Base-by-base conservation (phyloP, 805 yeast genomes). In the Candida endomychidarum region DNA sequence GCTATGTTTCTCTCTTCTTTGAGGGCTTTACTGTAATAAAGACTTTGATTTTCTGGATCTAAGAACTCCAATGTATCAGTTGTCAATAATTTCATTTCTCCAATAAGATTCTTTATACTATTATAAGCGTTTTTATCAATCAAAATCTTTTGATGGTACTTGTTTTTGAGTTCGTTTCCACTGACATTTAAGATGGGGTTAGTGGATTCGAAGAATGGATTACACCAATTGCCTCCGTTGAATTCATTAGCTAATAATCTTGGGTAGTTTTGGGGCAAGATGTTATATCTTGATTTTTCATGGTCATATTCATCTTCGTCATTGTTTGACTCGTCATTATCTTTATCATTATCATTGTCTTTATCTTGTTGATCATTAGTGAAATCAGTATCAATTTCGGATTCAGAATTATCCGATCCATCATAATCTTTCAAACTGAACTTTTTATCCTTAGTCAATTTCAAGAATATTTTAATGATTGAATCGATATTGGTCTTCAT, bases 201-300 rank as follows among this genome's bases (percentile, higher is more conserved):
- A 24, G 51, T 49, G 34, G 67, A 52, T 31, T 69, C 56, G 48
- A 78, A 75, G 48, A 82, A 81, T 18, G 86, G 86, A 51, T 83
- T 83, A 34, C 77, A 74, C 83, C 89, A 84, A 45, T 81, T 80
- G n/a, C 90, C 91, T 12, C 89, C 91, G 49, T 80, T 80, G 56
- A 80, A 84, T 40, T 75, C 78, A 20, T 80, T 79, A 29, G 74
- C 69, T 14, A 85, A 60, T 51, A 84, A 81, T 43, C 93, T 68
- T 7, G 93, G 89, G 47, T 80, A 77, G 2, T 81, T 63, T 54
- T 83, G 83, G 0, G 91, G 93, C 24, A 82, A 45, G 11, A 60
- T 37, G 34, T 67, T 60, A 45, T 51, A 59, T 16, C 73, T 46
- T 23, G 63, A 67, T 37, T 59, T 63, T n/a, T n/a, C n/a, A n/a